A percentile compares a stretch with the other conserved stretches of the same genome.
Conservation (phyloP, 495 filamentous ascomycete species). For the Astrothelium subdiscretum region DNA sequence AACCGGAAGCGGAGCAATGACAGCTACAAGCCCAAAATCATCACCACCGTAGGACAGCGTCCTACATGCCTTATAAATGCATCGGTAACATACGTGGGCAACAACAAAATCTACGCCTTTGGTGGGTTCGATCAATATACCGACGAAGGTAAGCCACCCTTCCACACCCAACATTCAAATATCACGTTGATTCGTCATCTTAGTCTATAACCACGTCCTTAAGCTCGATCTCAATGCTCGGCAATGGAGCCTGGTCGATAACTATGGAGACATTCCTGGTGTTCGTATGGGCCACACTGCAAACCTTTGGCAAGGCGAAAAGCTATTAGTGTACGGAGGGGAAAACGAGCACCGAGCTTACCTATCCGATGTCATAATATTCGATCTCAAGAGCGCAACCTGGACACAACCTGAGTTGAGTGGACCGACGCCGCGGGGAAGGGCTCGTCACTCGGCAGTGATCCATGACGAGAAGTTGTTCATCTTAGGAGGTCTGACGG, state of each 20-base stretch:
- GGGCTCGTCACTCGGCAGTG: conserved; percentile 86
- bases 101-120: conserved; percentile 95
- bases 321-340: conserved; percentile 88
- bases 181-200: neutral
- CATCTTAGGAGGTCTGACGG: conserved; percentile 80
- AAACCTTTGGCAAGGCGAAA: conserved; percentile 86
- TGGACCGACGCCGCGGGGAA: conserved; percentile 72
- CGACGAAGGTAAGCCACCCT: conserved; percentile 56
- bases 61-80: conserved; percentile 95
- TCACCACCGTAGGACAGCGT: conserved; percentile 60
- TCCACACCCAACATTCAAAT: neutral
- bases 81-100: conserved; percentile 90
- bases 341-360: conserved; percentile 96
- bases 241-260: conserved; percentile 92
- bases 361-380: conserved; percentile 89
- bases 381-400: conserved; percentile 82
- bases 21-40: conserved; percentile 69
- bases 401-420: conserved; percentile 86
- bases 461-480: conserved; percentile 95
- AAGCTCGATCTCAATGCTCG: conserved; percentile 71
- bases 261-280: conserved; percentile 96
- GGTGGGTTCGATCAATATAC: conserved; percentile 99
- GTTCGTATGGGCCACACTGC: conserved; percentile 98
- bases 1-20: conserved; percentile 52
- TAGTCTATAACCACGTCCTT: conserved; percentile 95